phyloP scores from a whole-genome alignment of 441 rosid genomes.

The Croton setiger region DNA sequence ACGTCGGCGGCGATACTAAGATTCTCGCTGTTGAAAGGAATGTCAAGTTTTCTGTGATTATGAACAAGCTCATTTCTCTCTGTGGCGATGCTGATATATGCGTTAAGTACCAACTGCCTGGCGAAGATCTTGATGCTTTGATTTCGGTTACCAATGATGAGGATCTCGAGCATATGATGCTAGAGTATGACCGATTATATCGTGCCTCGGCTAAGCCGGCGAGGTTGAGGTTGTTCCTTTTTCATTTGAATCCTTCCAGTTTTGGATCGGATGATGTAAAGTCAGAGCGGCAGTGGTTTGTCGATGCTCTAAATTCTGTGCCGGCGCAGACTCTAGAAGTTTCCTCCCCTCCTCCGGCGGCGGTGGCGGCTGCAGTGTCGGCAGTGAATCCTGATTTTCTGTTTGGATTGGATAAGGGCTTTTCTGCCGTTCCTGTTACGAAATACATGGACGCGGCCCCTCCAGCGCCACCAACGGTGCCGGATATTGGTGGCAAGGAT shows the following conservation, averaged over 20 bases:
- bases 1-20: constrained; percentile 62
- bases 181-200: constrained; percentile 47
- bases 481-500: constrained; percentile 30
- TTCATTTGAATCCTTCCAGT: constrained; percentile 26
- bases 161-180: constrained; percentile 65
- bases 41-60: constrained; percentile 33
- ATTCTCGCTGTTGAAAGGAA: constrained; percentile 49
- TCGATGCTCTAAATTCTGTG: constrained; percentile 50
- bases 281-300: constrained; percentile 56
- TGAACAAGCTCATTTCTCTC: constrained; percentile 40
- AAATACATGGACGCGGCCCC: constrained; percentile 24
- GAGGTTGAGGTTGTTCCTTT: constrained; percentile 49
- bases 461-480: constrained; percentile 16
- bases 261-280: constrained; percentile 31
- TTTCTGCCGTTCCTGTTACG: constrained; percentile 13
- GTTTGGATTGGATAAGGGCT: constrained; percentile 47
- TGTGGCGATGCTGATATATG: constrained; percentile 35
- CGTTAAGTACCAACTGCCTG: constrained; percentile 64
- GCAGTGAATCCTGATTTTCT: constrained; percentile 40
- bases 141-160: constrained; percentile 59
- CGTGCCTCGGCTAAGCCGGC: constrained; percentile 46
- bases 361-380: constrained; percentile 16
- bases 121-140: constrained; percentile 63
- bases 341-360: constrained; percentile 29
- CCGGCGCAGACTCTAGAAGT: constrained; percentile 34